Conservation (phyloP, 345 rosid genomes). For the Anacardium occidentale region DNA sequence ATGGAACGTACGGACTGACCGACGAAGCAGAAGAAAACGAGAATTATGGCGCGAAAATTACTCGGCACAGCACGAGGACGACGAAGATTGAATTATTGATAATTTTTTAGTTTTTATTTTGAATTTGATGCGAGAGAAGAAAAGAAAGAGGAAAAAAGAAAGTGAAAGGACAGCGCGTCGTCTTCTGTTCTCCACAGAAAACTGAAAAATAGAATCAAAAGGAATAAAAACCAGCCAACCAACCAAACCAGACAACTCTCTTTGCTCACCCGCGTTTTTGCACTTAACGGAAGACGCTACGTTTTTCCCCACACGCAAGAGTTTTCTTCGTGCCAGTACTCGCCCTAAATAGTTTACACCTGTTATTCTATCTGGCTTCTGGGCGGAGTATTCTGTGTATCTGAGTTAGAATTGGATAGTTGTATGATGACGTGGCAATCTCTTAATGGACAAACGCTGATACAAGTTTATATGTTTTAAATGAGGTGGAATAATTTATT, state of each 20-base stretch:
- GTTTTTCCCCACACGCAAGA: not conserved
- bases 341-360: not conserved
- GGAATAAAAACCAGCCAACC: constrained; percentile 39
- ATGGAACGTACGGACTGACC: no score
- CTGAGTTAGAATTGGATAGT: no score
- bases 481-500: no score
- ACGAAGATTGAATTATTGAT: no score
- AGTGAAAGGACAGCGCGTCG: constrained; percentile 32
- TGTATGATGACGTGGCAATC: no score
- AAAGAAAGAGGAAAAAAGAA: constrained; percentile 17
- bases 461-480: no score
- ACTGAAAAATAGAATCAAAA: constrained; percentile 18
- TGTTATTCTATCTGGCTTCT: no score
- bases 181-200: constrained; percentile 68
- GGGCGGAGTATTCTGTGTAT: no score
- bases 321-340: not conserved
- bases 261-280: constrained; percentile 33
- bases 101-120: not conserved
- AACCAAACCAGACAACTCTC: constrained; percentile 19
- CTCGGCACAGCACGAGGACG: no score
- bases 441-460: no score
- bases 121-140: not conserved
- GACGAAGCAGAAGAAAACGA: no score
- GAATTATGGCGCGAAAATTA: no score
- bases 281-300: constrained; percentile 15